These are phyloP conservation scores for Beauveria brongniartii DNA, from an alignment of 2,329 filamentous ascomycete genomes.

Conservation along the genomic window DNA sequence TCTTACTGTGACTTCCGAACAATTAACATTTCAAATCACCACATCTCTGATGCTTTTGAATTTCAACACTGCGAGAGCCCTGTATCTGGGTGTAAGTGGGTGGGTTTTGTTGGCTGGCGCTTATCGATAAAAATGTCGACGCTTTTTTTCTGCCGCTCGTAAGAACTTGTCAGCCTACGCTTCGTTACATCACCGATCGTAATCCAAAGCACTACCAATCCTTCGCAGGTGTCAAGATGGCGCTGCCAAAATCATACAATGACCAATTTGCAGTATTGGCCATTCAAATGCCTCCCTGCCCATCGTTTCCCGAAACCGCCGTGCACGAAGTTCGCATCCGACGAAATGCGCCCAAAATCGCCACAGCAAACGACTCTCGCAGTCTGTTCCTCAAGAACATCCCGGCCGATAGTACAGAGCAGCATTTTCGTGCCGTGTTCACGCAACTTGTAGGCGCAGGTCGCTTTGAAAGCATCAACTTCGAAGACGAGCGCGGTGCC, in stretches of 20 bases:
- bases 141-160: background rate
- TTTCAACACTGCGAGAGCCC: too few species aligned
- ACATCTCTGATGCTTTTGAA: too few species aligned
- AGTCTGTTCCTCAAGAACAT: constrained; percentile 89
- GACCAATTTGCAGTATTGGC: constrained; percentile 63
- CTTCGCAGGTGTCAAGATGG: constrained; percentile 19
- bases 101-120: background rate
- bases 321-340: constrained; percentile 84
- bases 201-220: background rate
- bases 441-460: constrained; percentile 65
- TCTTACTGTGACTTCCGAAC: too few species aligned
- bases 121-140: constrained; percentile 3
- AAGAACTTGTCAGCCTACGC: background rate
- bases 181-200: background rate
- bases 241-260: constrained; percentile 17
- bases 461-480: constrained; percentile 68
- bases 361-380: constrained; percentile 63
- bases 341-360: constrained; percentile 70
- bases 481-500: constrained; percentile 50
- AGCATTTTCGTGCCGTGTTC: constrained; percentile 70
- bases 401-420: constrained; percentile 73
- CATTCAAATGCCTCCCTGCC: constrained; percentile 54
- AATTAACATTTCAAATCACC: too few species aligned
- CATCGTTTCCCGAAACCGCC: constrained; percentile 52
- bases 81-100: background rate